Evolutionary conservation across 257 asterid genomes (phyloP).

Genomic region (Nicotiana tabacum): DNA sequence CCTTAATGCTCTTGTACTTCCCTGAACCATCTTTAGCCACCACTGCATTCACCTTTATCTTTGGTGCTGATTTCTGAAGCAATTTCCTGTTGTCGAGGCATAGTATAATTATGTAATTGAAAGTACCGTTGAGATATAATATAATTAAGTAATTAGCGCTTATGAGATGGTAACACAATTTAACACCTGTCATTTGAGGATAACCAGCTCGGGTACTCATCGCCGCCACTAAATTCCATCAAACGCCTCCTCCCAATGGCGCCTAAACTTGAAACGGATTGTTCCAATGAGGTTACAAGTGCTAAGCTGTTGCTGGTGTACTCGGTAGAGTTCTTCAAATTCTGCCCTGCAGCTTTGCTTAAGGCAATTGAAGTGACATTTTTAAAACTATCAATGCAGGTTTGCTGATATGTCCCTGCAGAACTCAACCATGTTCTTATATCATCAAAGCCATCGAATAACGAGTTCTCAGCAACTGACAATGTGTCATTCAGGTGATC

Average conservation of each 20-base stretch:
- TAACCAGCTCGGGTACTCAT: constrained; percentile 38
- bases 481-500: constrained; percentile 57
- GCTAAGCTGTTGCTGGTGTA: constrained; percentile 75
- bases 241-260: constrained; percentile 40
- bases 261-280: constrained; percentile 28
- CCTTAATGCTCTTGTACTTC: constrained; percentile 32
- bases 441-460: constrained; percentile 36
- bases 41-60: constrained; percentile 35
- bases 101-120: too few relatives aligned
- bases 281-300: constrained; percentile 35
- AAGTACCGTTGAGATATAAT: too few relatives aligned
- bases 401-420: constrained; percentile 63
- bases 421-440: constrained; percentile 76
- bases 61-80: constrained; percentile 13
- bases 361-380: constrained; percentile 8
- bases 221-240: constrained; percentile 29
- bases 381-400: constrained; percentile 59
- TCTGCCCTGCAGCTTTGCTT: background rate
- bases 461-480: constrained; percentile 20
- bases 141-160: too few relatives aligned
- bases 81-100: constrained; percentile 22
- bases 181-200: constrained; percentile 26
- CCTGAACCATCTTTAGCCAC: constrained; percentile 49
- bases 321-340: constrained; percentile 45
- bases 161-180: too few relatives aligned